These are phyloP conservation scores for Pezicula radicicola DNA, from an alignment of 2,329 filamentous ascomycete genomes.

Conservation along the genomic window DNA sequence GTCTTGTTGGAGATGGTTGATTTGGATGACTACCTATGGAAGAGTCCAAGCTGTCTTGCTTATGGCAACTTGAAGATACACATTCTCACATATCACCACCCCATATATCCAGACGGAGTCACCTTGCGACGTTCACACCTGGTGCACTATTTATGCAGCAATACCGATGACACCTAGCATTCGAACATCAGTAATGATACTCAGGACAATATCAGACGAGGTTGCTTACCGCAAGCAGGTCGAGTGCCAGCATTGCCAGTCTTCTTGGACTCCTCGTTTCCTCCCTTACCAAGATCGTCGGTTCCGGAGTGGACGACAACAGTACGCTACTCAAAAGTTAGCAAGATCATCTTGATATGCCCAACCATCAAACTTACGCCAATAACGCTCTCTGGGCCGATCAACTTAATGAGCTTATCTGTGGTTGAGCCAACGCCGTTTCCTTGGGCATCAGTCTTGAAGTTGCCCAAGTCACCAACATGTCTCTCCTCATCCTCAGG, in stretches of 20 bases:
- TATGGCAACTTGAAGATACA: neutral
- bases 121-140: neutral
- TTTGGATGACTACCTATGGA: neutral
- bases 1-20: neutral
- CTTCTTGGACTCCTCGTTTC: constrained; percentile 93
- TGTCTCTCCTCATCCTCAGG: constrained; percentile 82
- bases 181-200: constrained; percentile 7
- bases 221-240: constrained; percentile 82
- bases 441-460: constrained; percentile 91
- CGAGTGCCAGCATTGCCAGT: constrained; percentile 93
- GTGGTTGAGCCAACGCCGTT: constrained; percentile 77
- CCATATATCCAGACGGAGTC: neutral
- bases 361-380: constrained; percentile 57
- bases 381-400: constrained; percentile 91
- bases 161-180: constrained; percentile 80
- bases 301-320: constrained; percentile 93
- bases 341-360: constrained; percentile 2
- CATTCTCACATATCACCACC: neutral
- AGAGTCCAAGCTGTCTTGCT: neutral
- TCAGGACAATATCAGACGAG: neutral
- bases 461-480: constrained; percentile 96
- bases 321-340: constrained; percentile 63
- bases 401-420: constrained; percentile 90
- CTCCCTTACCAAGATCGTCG: constrained; percentile 93
- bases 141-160: constrained; percentile 54